Conservation (phyloP, 768 basidiomycete species). For the Dendrothele bispora region DNA sequence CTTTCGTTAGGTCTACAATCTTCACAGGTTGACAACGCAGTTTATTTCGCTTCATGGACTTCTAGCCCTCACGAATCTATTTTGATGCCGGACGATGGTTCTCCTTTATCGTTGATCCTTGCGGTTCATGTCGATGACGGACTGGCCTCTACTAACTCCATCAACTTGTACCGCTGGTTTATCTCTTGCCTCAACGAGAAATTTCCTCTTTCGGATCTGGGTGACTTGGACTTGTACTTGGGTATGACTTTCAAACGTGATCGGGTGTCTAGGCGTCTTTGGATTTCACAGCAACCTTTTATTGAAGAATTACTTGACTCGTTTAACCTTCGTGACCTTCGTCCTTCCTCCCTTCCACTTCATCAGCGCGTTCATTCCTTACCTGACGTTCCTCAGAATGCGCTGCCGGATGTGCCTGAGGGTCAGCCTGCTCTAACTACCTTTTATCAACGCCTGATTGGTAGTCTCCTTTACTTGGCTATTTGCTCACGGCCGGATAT, state of each 20-base stretch:
- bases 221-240: slow-evolving; percentile 10
- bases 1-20: not conserved
- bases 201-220: slow-evolving; percentile 8
- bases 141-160: not conserved
- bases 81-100: not conserved
- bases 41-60: not conserved
- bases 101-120: not conserved
- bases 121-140: not conserved
- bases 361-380: not conserved
- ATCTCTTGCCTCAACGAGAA: slow-evolving; percentile 6
- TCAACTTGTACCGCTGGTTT: not conserved
- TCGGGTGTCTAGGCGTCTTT: not conserved
- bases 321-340: not conserved
- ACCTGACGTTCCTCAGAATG: not conserved
- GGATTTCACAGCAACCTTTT: slow-evolving; percentile 10
- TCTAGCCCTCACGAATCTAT: not conserved
- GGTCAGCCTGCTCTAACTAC: not conserved
- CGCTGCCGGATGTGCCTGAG: not conserved
- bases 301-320: not conserved
- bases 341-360: not conserved
- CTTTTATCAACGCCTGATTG: slow-evolving; percentile 10
- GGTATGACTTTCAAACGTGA: slow-evolving; percentile 15
- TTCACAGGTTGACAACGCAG: not conserved
- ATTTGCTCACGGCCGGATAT: not conserved
- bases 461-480: not conserved